These are phyloP conservation scores for Pseudocercospora fuligena DNA, from an alignment of 2,329 filamentous ascomycete species.

Conservation along the genomic window DNA sequence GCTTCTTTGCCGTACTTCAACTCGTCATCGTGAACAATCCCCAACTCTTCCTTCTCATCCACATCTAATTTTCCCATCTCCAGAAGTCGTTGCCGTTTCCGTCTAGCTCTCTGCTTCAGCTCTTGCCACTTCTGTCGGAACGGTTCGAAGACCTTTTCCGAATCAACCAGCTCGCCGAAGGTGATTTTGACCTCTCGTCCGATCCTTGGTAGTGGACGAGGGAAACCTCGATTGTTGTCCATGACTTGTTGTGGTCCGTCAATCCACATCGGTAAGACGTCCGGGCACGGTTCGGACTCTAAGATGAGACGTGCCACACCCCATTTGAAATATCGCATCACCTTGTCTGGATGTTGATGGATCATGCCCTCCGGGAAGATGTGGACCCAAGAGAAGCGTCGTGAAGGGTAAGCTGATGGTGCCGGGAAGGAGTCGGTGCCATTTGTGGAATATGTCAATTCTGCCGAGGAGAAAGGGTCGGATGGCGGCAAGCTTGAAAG, in stretches of 20 bases:
- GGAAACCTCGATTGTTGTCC: conserved; percentile 79
- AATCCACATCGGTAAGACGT: conserved; percentile 92
- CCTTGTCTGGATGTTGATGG: conserved; percentile 78
- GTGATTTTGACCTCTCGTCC: conserved; percentile 73
- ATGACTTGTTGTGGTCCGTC: conserved; percentile 88
- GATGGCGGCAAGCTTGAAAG: conserved; percentile 38
- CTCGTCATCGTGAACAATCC: conserved; percentile 68
- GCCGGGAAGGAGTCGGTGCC: conserved; percentile 69
- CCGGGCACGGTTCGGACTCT: conserved; percentile 83
- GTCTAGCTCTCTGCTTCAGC: conserved; percentile 61
- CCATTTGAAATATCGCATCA: conserved; percentile 98
- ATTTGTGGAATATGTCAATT: conserved; percentile 68
- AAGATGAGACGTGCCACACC: conserved; percentile 89
- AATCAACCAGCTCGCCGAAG: conserved; percentile 79
- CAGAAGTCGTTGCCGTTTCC: conserved; percentile 42
- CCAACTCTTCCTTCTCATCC: conserved; percentile 44
- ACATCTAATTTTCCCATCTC: background rate
- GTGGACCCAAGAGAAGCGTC: conserved; percentile 84
- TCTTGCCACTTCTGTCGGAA: conserved; percentile 75
- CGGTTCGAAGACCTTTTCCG: conserved; percentile 76
- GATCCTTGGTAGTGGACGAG: conserved; percentile 77
- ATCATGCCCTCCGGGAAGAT: conserved; percentile 96
- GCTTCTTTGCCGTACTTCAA: conserved; percentile 76
- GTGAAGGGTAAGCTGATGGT: conserved; percentile 71
- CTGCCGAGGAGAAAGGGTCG: conserved; percentile 61